Evolutionary conservation across 2,329 filamentous ascomycete species (phyloP).

Genomic region (Pseudogymnoascus sp.): DNA sequence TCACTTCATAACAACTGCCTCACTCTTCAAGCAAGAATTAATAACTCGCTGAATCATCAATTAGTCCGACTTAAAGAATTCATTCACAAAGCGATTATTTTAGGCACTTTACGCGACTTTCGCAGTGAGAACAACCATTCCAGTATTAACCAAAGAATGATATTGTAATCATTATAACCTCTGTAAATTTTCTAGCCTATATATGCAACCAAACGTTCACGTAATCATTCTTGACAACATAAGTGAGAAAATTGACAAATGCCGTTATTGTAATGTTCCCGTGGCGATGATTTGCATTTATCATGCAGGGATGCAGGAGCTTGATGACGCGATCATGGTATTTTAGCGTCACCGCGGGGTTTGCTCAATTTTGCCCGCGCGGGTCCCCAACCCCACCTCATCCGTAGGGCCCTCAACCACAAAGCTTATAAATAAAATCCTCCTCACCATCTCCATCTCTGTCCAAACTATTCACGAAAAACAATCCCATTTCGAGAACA

Average conservation of each 20-base stretch:
- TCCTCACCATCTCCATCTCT: not conserved
- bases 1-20: not conserved
- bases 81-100: not conserved
- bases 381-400: not conserved
- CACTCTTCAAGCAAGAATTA: not conserved
- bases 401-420: not conserved
- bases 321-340: constrained; percentile 6
- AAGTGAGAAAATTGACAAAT: not conserved
- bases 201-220: not conserved
- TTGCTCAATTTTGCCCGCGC: constrained; percentile 1
- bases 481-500: constrained; percentile 18
- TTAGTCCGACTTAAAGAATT: not conserved
- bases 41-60: not conserved
- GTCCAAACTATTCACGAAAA: not conserved
- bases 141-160: not conserved
- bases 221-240: not conserved
- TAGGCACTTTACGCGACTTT: not conserved
- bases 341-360: constrained; percentile 4
- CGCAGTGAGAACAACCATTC: not conserved
- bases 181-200: not conserved
- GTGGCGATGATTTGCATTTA: not conserved
- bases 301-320: not conserved
- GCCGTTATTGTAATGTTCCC: not conserved
- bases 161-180: not conserved
- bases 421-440: not conserved